Base-by-base conservation (phyloP, 441 rosid species). In the Isatis lusitanica region DNA sequence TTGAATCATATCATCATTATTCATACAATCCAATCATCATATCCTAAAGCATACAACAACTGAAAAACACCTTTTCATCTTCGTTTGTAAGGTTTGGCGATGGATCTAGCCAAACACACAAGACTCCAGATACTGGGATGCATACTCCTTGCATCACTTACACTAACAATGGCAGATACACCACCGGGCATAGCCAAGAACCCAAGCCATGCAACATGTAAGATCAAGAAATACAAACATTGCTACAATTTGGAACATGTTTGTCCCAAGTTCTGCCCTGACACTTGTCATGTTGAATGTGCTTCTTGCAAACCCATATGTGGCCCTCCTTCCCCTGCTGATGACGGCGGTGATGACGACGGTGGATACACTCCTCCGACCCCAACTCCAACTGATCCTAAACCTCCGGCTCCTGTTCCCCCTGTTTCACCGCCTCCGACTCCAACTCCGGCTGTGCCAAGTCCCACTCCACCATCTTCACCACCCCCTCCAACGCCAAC, bases 211-310 rank as follows among this genome's bases (percentile, higher is more conserved):
- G 80, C 88, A 50, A 76, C 75, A 31, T 84, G 87, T 68, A 57
- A 28, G 58, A 76, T 66, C 68, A 80, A 81, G 52, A 78, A 79
- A 63, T 83, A 81, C 77, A 86, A 83, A 75, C 59, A 66, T 11
- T 88, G 88, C 15, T 76, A 82, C 69, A 85, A 85, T 64, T 60
- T 80, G 39, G 87, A 51, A 71, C 82, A 81, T 42, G 82, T 83
- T 16, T 88, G 90, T 62, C 89, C 88, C 24, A 79, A 77, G 70
- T 81, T 82, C 21, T 85, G 85, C 59, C 90, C 88, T 8, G 74
- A 79, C 52, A 31, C 69, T n/a, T 85, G 92, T 69, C 80, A 76
- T 1, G 87, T 84, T 4, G 67, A 85, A 0, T 85, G 90, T 63
- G 80, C 31, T 8, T 87, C 88, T 61, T 87, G 89, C 81, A 82